Evolutionary conservation across 345 rosid genomes (phyloP), one percentile per base, ranked within the genome.

Genomic region (Gossypium arboreum): DNA sequence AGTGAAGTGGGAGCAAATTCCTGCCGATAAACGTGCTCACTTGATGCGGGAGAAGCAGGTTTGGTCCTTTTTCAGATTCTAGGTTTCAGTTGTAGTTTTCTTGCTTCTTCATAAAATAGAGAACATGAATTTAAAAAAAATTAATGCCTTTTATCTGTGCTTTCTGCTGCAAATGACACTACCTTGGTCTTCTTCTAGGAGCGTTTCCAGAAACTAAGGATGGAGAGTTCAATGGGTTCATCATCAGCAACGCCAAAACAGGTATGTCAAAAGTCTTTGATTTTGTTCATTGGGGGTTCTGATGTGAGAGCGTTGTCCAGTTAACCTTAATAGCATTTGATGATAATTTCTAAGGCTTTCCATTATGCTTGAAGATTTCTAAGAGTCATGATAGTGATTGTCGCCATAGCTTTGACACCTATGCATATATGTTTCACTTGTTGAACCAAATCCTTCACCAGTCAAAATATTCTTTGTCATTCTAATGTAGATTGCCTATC

Each of bases 41-140:
- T 27, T 94, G 79, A 81, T 80, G 90, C 86, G 92, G 47, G 98
- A 94, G 83, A 94, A 94, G 83, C 98, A 91, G 98, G 97, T 90
- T 76, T 74, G 58, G 45, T 2, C 58, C 2, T 16, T 16, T 27
- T 10, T 50, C 63, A 39, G 56, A 54, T 34, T 71, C 29, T 39
- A 24, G 13, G 57, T 13, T 50, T 25, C 11, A 50, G 16, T 50
- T 15, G 41, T 15, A 67, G 71, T 44, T 27, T 69, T 51, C 24
- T 22, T 47, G 34, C 57, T 47, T 68, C 12, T 41, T 12, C 72
- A 13, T 56, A 47, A 22, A 2, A 45, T 13, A 47, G 6, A 20
- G 34, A 20, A 44, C 34, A 45, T 20, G n/a, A 54, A 5, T 6
- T 25, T 20, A 12, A 56, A 8, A 25, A 41, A 43, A 10, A 7